Evolutionary conservation across 2,329 filamentous ascomycete species (phyloP).

Genomic region (Exophiala mesophila): DNA sequence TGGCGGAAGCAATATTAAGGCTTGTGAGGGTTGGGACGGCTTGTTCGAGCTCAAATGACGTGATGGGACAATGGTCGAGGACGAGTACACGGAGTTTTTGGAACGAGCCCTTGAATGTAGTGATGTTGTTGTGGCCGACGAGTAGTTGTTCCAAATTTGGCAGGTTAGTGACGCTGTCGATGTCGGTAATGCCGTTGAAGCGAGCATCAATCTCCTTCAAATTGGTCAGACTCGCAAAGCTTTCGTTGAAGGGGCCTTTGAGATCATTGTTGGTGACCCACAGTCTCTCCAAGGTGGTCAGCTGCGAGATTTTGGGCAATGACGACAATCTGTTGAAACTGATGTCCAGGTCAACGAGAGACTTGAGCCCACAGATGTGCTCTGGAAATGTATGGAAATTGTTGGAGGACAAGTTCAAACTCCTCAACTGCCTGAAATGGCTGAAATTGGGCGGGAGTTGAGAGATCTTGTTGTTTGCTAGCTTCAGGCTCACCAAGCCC

Average conservation of each 20-base stretch:
- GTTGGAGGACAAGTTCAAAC: constrained; percentile 89
- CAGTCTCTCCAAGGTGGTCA: constrained; percentile 77
- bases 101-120: constrained; percentile 85
- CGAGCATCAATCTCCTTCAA: constrained; percentile 90
- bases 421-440: constrained; percentile 71
- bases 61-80: constrained; percentile 91
- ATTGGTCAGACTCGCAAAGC: constrained; percentile 66
- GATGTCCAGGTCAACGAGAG: constrained; percentile 85
- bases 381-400: constrained; percentile 78
- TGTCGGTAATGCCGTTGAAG: constrained; percentile 83
- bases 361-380: constrained; percentile 76
- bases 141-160: constrained; percentile 83
- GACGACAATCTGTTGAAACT: constrained; percentile 88
- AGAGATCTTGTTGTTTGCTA: constrained; percentile 87
- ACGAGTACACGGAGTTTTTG: constrained; percentile 76
- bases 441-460: constrained; percentile 77
- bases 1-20: constrained; percentile 85
- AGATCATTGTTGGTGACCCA: constrained; percentile 95
- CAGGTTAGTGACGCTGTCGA: constrained; percentile 78
- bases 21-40: constrained; percentile 76
- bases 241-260: constrained; percentile 65
- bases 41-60: constrained; percentile 77
- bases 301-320: constrained; percentile 72
- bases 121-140: constrained; percentile 88
- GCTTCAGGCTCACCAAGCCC: constrained; percentile 78